phyloP scores from a whole-genome alignment of 2,329 filamentous ascomycete species.

The Chaetothyriales sp. region DNA sequence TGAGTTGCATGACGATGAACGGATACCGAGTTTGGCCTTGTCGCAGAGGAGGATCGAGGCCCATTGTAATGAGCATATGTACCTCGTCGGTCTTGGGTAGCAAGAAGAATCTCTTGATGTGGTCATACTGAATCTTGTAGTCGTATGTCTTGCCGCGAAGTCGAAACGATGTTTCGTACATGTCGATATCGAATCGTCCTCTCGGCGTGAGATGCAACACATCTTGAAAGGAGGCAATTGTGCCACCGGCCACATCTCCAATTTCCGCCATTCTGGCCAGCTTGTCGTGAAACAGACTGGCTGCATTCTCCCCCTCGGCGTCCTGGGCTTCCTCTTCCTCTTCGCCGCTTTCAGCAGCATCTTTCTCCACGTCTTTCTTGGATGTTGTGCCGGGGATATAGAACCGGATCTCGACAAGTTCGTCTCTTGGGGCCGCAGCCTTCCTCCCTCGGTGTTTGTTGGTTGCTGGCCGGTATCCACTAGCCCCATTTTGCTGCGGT shows the following conservation, averaged over 20 bases:
- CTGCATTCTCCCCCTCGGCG: constrained; percentile 81
- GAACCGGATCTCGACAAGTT: constrained; percentile 96
- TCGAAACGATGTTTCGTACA: constrained; percentile 96
- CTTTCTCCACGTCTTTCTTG: constrained; percentile 52
- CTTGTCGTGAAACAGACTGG: constrained; percentile 94
- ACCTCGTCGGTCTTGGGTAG: constrained; percentile 97
- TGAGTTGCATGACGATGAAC: constrained; percentile 98
- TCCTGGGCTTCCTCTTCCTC: constrained; percentile 38
- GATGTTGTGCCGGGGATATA: constrained; percentile 88
- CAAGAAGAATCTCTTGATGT: constrained; percentile 97
- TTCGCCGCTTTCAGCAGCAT: constrained; percentile 45
- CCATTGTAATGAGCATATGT: constrained; percentile 86
- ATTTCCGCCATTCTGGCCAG: constrained; percentile 98
- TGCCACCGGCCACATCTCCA: constrained; percentile 96
- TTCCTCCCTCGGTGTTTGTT: constrained; percentile 65
- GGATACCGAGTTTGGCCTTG: constrained; percentile 97
- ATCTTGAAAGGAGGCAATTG: constrained; percentile 92
- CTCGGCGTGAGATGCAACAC: constrained; percentile 93
- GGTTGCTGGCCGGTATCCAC: constrained; percentile 58
- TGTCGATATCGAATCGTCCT: constrained; percentile 98
- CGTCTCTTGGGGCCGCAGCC: constrained; percentile 73
- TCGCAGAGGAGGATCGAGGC: constrained; percentile 82
- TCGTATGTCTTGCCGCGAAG: constrained; percentile 98
- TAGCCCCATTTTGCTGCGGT: constrained; percentile 47
- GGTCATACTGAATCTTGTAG: constrained; percentile 98